phyloP scores from a whole-genome alignment of 306 rosid genomes.

The Corylus americana region DNA sequence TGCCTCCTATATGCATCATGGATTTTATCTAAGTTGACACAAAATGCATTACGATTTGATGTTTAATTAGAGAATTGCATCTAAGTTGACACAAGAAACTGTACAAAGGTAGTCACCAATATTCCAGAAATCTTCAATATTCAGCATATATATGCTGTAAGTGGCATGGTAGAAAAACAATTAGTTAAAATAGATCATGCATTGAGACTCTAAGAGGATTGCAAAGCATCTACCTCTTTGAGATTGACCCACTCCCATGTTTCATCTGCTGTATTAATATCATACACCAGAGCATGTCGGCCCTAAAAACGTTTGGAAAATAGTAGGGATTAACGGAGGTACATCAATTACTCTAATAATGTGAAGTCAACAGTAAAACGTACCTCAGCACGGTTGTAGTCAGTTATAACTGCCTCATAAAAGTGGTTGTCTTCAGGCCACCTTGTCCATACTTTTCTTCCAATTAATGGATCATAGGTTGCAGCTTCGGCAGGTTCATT shows the following conservation, averaged over 20 bases:
- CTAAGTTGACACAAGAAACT: not conserved
- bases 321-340: not conserved
- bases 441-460: constrained; percentile 89
- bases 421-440: constrained; percentile 97
- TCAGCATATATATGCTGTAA: not conserved
- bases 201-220: not conserved
- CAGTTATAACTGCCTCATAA: constrained; percentile 87
- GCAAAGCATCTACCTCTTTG: constrained; percentile 46
- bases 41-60: not conserved
- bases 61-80: not conserved
- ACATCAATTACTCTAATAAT: not conserved
- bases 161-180: not conserved
- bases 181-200: not conserved
- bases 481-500: constrained; percentile 51
- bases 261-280: constrained; percentile 47
- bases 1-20: no score
- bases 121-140: not conserved
- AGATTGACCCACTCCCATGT: constrained; percentile 71
- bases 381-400: constrained; percentile 70
- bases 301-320: constrained; percentile 35
- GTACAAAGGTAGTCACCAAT: not conserved
- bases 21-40: not conserved
- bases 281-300: constrained; percentile 59
- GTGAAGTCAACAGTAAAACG: constrained; percentile 2
- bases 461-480: constrained; percentile 59